Base-by-base conservation (phyloP, 805 yeast species). In the Saccharomycopsis fodiens region DNA sequence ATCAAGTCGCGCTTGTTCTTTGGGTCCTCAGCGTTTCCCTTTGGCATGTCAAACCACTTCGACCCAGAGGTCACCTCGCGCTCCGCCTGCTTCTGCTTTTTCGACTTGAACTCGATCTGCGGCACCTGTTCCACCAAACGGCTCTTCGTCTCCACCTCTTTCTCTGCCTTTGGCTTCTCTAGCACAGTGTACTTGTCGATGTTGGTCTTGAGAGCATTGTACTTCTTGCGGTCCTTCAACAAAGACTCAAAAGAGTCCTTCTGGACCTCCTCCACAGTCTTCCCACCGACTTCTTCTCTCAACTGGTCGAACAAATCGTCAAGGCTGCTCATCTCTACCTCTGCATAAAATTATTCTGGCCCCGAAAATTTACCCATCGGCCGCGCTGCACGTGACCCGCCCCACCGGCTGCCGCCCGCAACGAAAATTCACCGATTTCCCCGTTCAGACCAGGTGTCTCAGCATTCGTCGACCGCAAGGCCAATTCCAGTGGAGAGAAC, bases 31-130 rank as follows among this genome's bases (percentile, higher is more conserved):
- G 81, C 78, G 20, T 50, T 44, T 2, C 51, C 53, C 54, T 77
- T 79, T 25, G 87, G 86, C 73, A 89, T 69, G 42, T 78, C 72
- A 57, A 86, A 89, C 97, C 97, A 89, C 51, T 78, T 68, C 25
- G 64, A 61, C 0, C 86, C 87, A 1, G 80, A 61, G 27, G 65
- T 46, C 13, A 16, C 27, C 13, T 47, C 53, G n/a, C 48, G 39
- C n/a, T 41, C 34, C 22, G 27, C 31, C 12, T 39, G 35, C 63
- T 5, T 56, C 54, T 41, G 54, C 55, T 27, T 52, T 52, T 15
- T 50, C 3, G 42, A 52, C 35, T 15, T 38, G 22, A 15, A 25
- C 45, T 16, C 51, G 4, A 10, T 17, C 22, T 29, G 45, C 35
- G 36, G 37, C 30, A 7, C 36, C 41, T 29, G 21, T 15, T 16